phyloP scores from a whole-genome alignment of 179 eudicot species.

The Gypsophila paniculata region DNA sequence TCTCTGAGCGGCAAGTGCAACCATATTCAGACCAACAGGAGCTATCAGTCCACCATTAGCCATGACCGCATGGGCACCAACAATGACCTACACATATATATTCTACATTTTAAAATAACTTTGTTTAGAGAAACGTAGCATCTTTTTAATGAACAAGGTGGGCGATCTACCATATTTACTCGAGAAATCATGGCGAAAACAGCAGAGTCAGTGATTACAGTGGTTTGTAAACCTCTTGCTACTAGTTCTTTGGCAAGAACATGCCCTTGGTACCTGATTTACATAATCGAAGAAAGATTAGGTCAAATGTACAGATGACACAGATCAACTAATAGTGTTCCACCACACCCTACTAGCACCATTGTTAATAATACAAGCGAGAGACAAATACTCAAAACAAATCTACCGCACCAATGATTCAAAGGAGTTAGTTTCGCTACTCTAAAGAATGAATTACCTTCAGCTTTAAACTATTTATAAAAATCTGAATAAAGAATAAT shows the following conservation, averaged over 20 bases:
- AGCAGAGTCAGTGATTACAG: constrained; percentile 94
- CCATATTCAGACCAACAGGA: constrained; percentile 97
- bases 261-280: constrained; percentile 86
- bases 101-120: background rate
- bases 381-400: background rate
- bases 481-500: background rate
- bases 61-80: constrained; percentile 99
- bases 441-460: background rate
- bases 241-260: constrained; percentile 88
- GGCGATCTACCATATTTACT: constrained; percentile 78
- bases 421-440: background rate
- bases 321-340: constrained; percentile 7
- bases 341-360: background rate
- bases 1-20: constrained; percentile 96
- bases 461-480: background rate
- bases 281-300: constrained; percentile 16
- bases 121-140: background rate
- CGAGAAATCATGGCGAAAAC: constrained; percentile 98
- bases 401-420: background rate
- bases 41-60: constrained; percentile 97
- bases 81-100: constrained; percentile 60
- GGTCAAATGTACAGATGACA: constrained; percentile 17
- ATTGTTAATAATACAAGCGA: background rate
- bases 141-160: background rate
- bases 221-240: constrained; percentile 83